Percentiles rank a stretch among this genome's conserved stretches.
These are phyloP conservation scores for Diaporthe sp. DNA, from an alignment of 2,329 filamentous ascomycete genomes.

Conservation along the genomic window DNA sequence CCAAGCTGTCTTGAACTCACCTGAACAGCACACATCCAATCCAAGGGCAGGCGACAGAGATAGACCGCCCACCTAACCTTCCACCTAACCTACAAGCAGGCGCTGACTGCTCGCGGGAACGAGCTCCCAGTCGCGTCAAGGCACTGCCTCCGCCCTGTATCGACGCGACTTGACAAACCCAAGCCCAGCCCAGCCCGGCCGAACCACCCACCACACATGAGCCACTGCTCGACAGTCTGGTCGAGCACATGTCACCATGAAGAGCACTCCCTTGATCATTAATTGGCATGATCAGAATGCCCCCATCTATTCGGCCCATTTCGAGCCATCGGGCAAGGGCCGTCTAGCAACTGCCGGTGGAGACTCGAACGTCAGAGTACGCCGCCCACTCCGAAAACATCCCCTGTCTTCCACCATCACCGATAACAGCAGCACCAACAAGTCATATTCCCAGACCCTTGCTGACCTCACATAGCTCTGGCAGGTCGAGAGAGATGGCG, in stretches of 20 bases:
- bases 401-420: neutral
- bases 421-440: neutral
- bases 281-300: constrained; percentile 99
- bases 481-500: constrained; percentile 88
- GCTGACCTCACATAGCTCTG: constrained; percentile 75
- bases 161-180: constrained; percentile 37
- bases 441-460: neutral
- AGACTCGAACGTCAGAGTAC: constrained; percentile 94
- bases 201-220: constrained; percentile 28
- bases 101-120: constrained; percentile 5
- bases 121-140: constrained; percentile 35
- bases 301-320: constrained; percentile 97
- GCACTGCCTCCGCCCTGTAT: constrained; percentile 15
- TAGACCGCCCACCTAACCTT: neutral
- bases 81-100: constrained; percentile 4
- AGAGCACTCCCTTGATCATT: constrained; percentile 95
- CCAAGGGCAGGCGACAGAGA: neutral
- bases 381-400: constrained; percentile 49
- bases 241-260: constrained; percentile 74
- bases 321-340: constrained; percentile 92
- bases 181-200: neutral
- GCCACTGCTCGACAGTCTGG: constrained; percentile 19
- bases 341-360: constrained; percentile 94
- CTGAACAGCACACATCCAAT: neutral
- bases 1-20: neutral